Conservation (phyloP, 345 rosid species). For the Ricinus communis region DNA sequence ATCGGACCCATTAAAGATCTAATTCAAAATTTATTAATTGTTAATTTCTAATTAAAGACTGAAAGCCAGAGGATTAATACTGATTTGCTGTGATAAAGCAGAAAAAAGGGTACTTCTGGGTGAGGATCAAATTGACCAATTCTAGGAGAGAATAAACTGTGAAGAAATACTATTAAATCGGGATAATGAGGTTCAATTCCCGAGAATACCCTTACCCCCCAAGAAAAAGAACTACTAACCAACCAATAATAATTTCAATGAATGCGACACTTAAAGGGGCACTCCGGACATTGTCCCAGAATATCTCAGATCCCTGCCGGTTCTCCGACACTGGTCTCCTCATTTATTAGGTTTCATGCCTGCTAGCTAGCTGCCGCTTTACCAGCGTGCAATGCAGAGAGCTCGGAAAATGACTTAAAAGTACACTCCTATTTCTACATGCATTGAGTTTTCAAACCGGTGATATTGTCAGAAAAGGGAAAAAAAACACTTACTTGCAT, state of each 20-base stretch:
- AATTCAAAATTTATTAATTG: background rate
- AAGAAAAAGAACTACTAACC: background rate
- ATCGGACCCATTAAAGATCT: background rate
- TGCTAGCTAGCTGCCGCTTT: constrained; percentile 21
- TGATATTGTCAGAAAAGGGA: background rate
- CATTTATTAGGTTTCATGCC: constrained; percentile 14
- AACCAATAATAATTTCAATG: constrained; percentile 17
- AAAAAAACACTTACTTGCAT: constrained; percentile 64
- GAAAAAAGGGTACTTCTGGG: constrained; percentile 5
- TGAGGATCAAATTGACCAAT: constrained; percentile 34
- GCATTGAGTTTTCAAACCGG: background rate
- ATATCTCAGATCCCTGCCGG: constrained; percentile 43
- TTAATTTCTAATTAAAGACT: constrained; percentile 21
- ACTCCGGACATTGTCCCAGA: constrained; percentile 46
- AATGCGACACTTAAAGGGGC: constrained; percentile 39
- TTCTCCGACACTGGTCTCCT: constrained; percentile 31
- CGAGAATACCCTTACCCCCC: constrained; percentile 45
- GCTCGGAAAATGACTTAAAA: constrained; percentile 16
- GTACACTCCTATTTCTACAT: constrained; percentile 12
- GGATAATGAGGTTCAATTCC: constrained; percentile 35
- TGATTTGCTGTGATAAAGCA: constrained; percentile 1
- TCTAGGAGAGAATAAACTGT: constrained; percentile 10
- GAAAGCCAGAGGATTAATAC: constrained; percentile 16
- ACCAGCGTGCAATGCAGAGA: constrained; percentile 23
- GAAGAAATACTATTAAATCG: background rate